Evolutionary conservation across 176 grass and related monocot species (phyloP).

Genomic region (Poa annua): DNA sequence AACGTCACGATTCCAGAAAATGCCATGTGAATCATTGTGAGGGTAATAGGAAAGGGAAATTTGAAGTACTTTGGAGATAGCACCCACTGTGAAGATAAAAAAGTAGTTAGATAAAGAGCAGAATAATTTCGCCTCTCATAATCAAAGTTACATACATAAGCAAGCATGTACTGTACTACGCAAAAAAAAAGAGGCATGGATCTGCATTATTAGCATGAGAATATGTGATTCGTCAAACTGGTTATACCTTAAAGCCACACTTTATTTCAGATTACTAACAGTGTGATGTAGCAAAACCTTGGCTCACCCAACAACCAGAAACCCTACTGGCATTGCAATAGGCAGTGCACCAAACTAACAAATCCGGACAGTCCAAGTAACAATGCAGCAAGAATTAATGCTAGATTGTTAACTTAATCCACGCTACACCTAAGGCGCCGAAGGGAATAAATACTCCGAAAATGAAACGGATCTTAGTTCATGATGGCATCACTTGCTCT

Average conservation of each 20-base stretch:
- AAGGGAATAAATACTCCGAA: neutral
- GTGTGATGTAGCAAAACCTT: neutral
- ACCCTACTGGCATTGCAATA: constrained; percentile 11
- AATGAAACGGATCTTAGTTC: constrained; percentile 22
- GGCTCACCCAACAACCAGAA: neutral
- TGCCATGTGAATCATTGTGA: constrained; percentile 99
- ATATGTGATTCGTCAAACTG: neutral
- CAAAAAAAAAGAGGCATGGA: neutral
- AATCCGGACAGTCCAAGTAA: neutral
- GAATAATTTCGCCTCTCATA: constrained; percentile 17
- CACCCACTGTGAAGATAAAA: constrained; percentile 72
- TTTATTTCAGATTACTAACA: neutral
- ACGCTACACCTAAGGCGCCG: neutral
- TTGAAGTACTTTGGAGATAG: constrained; percentile 99
- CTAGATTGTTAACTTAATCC: neutral
- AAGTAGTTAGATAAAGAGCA: neutral
- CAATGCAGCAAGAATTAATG: neutral
- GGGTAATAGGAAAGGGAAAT: constrained; percentile 95
- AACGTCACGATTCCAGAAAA: constrained; percentile 89
- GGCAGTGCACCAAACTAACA: constrained; percentile 27
- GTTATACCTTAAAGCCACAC: neutral
- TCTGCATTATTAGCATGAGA: constrained; percentile 1
- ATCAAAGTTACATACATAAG: neutral
- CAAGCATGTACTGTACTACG: neutral
- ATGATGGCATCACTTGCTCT: constrained; percentile 5